A percentile compares a stretch with the other conserved stretches of the same genome.
phyloP scores from a whole-genome alignment of 352 stramenopile species.

The Phytophthora meadii region DNA sequence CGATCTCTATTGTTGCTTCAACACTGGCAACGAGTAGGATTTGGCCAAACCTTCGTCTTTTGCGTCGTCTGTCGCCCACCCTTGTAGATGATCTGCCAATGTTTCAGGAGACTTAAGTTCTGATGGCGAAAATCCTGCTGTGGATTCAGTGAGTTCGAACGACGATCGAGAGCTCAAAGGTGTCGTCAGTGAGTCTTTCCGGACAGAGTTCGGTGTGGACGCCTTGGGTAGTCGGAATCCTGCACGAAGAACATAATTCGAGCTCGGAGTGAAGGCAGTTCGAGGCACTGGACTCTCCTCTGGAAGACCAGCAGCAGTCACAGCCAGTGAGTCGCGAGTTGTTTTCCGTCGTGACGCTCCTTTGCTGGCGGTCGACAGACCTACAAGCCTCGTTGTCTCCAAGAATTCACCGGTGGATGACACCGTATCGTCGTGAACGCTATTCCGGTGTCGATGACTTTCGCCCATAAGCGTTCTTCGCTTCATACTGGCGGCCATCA shows the following conservation, averaged over 20 bases:
- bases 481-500: conserved; percentile 77
- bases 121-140: no score
- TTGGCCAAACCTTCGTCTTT: conserved; percentile 49
- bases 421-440: conserved; percentile 27
- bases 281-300: conserved; percentile 40
- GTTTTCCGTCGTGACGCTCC: conserved; percentile 35
- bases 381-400: conserved; percentile 56
- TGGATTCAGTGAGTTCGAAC: conserved; percentile 34
- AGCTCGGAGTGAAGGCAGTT: conserved; percentile 46
- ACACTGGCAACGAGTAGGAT: conserved; percentile 58
- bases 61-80: conserved; percentile 44
- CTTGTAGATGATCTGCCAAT: conserved; percentile 30
- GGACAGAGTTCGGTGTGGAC: conserved; percentile 37
- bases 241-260: conserved; percentile 57
- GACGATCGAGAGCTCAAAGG: conserved; percentile 31
- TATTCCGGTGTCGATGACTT: conserved; percentile 23
- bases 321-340: conserved; percentile 32
- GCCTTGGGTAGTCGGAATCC: conserved; percentile 66
- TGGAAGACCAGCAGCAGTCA: conserved; percentile 36
- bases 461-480: conserved; percentile 59
- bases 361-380: conserved; percentile 21
- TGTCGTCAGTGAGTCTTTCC: conserved; percentile 30
- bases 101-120: conserved; percentile 28
- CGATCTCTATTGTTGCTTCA: conserved; percentile 50
- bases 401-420: conserved; percentile 42